These are phyloP conservation scores for Hansenula sp. DNA, from an alignment of 1,139 yeast species.

Conservation along the genomic window DNA sequence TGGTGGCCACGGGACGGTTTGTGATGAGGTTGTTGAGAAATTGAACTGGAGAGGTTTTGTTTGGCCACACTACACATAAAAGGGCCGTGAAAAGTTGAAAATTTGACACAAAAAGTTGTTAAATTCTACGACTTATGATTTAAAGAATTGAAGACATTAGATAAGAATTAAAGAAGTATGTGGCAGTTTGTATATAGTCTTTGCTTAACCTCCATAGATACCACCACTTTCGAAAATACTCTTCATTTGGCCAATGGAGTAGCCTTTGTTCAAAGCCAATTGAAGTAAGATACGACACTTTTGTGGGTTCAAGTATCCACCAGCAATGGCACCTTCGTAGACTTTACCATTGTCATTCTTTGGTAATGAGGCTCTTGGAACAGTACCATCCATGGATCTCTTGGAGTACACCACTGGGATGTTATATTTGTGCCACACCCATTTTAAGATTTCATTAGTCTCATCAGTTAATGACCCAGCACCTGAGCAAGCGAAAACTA, in stretches of 20 bases:
- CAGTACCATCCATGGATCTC: slow-evolving; percentile 64
- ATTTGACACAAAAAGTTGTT: too few species aligned
- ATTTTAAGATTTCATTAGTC: slow-evolving; percentile 41
- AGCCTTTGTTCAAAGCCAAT: slow-evolving; percentile 40
- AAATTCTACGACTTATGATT: too few species aligned
- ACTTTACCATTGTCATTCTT: slow-evolving; percentile 25
- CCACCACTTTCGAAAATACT: slow-evolving; percentile 35
- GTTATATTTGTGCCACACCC: slow-evolving; percentile 30
- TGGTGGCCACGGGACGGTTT: background rate
- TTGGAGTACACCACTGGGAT: slow-evolving; percentile 62
- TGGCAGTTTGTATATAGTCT: too few species aligned
- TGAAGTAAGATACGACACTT: slow-evolving; percentile 60
- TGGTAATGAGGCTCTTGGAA: slow-evolving; percentile 47
- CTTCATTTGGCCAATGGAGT: slow-evolving; percentile 32
- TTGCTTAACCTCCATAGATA: slow-evolving; percentile 26
- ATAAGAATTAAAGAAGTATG: too few species aligned
- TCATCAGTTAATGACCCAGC: slow-evolving; percentile 60
- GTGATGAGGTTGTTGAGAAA: too few species aligned
- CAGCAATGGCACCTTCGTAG: slow-evolving; percentile 42
- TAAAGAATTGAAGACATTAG: too few species aligned
- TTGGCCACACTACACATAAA: too few species aligned
- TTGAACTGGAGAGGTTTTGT: too few species aligned
- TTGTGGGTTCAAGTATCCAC: slow-evolving; percentile 68
- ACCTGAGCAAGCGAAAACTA: slow-evolving; percentile 67
- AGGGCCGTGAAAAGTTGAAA: too few species aligned